Percentiles rank a stretch among this genome's conserved stretches.
phyloP scores from a whole-genome alignment of 148 eudicot genomes.

The Silene uniflora region DNA sequence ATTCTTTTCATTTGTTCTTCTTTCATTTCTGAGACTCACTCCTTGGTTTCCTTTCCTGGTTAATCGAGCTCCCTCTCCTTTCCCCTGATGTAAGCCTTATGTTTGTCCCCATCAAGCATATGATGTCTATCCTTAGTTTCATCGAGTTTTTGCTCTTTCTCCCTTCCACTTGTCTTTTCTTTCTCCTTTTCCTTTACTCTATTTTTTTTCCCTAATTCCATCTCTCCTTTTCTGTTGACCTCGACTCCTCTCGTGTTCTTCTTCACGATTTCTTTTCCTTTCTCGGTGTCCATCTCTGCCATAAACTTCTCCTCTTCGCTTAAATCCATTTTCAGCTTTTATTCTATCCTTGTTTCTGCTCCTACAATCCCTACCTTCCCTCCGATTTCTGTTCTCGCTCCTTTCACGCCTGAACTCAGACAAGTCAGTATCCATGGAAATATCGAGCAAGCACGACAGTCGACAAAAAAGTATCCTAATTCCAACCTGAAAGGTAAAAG shows the following conservation, averaged over 20 bases:
- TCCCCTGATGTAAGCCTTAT: constrained; percentile 39
- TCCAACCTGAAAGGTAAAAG: constrained; percentile 19
- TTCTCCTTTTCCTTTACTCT: no score
- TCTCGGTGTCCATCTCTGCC: constrained; percentile 40
- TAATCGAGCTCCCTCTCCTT: constrained; percentile 47
- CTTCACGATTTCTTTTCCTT: constrained; percentile 49
- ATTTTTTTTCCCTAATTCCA: no score
- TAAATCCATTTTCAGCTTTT: constrained; percentile 34
- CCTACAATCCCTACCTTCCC: constrained; percentile 71
- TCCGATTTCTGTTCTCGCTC: constrained; percentile 46
- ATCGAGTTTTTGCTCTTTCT: constrained; percentile 40
- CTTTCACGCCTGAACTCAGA: constrained; percentile 39
- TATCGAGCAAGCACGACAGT: not conserved
- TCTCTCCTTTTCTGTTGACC: no score
- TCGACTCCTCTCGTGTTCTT: no score
- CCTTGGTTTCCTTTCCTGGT: constrained; percentile 48
- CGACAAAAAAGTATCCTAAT: not conserved
- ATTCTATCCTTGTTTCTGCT: constrained; percentile 54
- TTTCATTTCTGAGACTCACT: constrained; percentile 69
- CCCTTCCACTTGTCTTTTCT: constrained; percentile 37
- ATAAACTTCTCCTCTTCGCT: constrained; percentile 34
- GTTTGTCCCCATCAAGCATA: constrained; percentile 49
- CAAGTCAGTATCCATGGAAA: constrained; percentile 24
- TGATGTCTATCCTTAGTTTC: constrained; percentile 38
- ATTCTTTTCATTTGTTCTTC: constrained; percentile 72